Conservation (phyloP, 2,329 filamentous ascomycete species). For the Stagonosporopsis cucurbitacearum region DNA sequence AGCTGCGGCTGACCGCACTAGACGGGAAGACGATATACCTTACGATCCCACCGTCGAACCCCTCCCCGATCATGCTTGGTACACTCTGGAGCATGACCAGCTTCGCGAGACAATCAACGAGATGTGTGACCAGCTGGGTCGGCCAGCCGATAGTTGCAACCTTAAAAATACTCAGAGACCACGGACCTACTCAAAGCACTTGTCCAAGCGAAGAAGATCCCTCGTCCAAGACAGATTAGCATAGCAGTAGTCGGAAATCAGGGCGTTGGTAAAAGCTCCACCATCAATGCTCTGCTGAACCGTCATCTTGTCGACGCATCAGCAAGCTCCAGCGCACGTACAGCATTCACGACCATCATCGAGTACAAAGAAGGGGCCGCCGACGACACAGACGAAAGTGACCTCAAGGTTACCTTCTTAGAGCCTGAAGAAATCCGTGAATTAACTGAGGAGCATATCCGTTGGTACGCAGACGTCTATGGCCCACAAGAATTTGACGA, state of each 20-base stretch:
- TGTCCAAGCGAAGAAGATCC: background rate
- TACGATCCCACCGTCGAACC: no score
- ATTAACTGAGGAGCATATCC: slow-evolving; percentile 18
- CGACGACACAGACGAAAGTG: slow-evolving; percentile 13
- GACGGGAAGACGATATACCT: no score
- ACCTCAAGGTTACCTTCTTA: slow-evolving; percentile 14
- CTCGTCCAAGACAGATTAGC: background rate
- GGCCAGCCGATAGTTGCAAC: no score
- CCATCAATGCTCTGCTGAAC: slow-evolving; percentile 19
- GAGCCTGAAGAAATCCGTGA: slow-evolving; percentile 1
- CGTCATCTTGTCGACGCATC: slow-evolving; percentile 12
- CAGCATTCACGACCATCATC: slow-evolving; percentile 13
- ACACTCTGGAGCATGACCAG: background rate
- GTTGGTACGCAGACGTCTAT: slow-evolving; percentile 2
- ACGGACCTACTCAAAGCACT: background rate
- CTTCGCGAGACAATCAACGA: background rate
- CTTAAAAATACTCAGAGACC: no score
- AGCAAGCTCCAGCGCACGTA: no score
- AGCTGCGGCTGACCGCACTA: no score
- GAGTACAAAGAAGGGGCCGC: slow-evolving; percentile 13
- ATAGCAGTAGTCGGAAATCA: slow-evolving; percentile 24
- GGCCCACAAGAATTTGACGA: no score
- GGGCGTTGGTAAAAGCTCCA: slow-evolving; percentile 20
- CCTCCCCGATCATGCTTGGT: no score
- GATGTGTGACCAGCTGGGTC: no score